A percentile compares a stretch with the other conserved stretches of the same genome.
Conservation (phyloP, 768 basidiomycete species). For the Epithele typhae region DNA sequence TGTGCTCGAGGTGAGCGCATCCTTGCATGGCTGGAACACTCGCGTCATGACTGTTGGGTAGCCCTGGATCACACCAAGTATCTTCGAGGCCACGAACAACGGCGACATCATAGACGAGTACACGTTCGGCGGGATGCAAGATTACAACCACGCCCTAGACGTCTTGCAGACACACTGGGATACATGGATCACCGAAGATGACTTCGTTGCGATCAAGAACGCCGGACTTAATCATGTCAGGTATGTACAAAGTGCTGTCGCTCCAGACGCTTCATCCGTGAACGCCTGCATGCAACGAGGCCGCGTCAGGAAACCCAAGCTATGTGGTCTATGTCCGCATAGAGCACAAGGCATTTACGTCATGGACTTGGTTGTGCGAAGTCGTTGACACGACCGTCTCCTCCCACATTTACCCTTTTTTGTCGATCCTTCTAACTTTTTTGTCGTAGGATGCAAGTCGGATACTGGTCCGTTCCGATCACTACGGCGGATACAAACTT, state of each 20-base stretch:
- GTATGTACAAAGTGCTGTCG: slow-evolving; percentile 35
- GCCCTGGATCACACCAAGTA: slow-evolving; percentile 79
- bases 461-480: slow-evolving; percentile 77
- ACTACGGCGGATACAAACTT: slow-evolving; percentile 47
- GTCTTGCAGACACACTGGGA: slow-evolving; percentile 54
- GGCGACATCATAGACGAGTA: slow-evolving; percentile 55
- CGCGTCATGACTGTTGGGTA: slow-evolving; percentile 20
- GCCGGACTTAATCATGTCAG: slow-evolving; percentile 73
- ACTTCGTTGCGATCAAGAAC: slow-evolving; percentile 58
- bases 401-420: not conserved
- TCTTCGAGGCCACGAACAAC: slow-evolving; percentile 61
- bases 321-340: too few species aligned
- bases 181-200: slow-evolving; percentile 67
- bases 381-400: too few species aligned
- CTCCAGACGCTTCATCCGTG: too few species aligned
- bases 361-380: too few species aligned
- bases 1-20: slow-evolving; percentile 53
- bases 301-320: too few species aligned
- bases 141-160: slow-evolving; percentile 36
- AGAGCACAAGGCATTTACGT: too few species aligned
- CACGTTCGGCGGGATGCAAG: slow-evolving; percentile 53
- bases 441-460: slow-evolving; percentile 54
- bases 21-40: too few species aligned
- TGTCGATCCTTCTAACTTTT: not conserved
- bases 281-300: too few species aligned